These are phyloP conservation scores for Ajuga chamaepitys DNA, from an alignment of 257 asterid genomes.

Conservation along the genomic window DNA sequence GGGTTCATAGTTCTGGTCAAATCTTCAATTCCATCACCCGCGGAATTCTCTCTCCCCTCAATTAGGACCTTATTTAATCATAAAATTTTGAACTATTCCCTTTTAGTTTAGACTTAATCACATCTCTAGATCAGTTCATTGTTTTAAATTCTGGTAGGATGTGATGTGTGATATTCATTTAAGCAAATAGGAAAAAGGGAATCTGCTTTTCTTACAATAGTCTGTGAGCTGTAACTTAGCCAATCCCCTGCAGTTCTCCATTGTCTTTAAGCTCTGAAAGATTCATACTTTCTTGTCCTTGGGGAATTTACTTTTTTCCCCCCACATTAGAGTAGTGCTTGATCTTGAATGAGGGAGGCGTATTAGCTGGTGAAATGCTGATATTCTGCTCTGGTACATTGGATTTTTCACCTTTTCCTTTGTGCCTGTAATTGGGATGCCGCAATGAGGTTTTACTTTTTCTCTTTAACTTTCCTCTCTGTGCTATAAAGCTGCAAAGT, in stretches of 20 bases:
- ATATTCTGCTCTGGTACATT: constrained; percentile 27
- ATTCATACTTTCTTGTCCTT: constrained; percentile 56
- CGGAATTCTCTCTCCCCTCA: constrained; percentile 7
- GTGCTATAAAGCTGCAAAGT: constrained; percentile 78
- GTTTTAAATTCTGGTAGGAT: constrained; percentile 1
- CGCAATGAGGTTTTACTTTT: constrained; percentile 54
- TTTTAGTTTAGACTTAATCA: neutral
- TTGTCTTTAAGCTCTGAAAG: constrained; percentile 69
- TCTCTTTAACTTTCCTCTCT: constrained; percentile 30
- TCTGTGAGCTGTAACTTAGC: constrained; percentile 61
- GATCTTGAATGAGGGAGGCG: constrained; percentile 18
- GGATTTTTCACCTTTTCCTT: constrained; percentile 48
- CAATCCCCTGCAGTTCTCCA: constrained; percentile 40
- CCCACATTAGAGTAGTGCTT: constrained; percentile 39
- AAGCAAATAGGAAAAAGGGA: constrained; percentile 43
- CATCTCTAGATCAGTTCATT: constrained; percentile 6
- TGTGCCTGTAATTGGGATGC: constrained; percentile 41
- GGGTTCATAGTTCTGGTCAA: constrained; percentile 36
- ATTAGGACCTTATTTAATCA: constrained; percentile 14
- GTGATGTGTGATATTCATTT: constrained; percentile 4
- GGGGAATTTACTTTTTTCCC: constrained; percentile 24
- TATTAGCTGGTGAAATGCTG: constrained; percentile 9
- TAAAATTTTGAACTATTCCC: neutral
- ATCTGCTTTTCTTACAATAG: constrained; percentile 70
- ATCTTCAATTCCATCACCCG: constrained; percentile 26